Percentiles rank a stretch among this genome's conserved stretches.
Conservation (phyloP, 1,139 yeast genomes). For the Pichia sp. region DNA sequence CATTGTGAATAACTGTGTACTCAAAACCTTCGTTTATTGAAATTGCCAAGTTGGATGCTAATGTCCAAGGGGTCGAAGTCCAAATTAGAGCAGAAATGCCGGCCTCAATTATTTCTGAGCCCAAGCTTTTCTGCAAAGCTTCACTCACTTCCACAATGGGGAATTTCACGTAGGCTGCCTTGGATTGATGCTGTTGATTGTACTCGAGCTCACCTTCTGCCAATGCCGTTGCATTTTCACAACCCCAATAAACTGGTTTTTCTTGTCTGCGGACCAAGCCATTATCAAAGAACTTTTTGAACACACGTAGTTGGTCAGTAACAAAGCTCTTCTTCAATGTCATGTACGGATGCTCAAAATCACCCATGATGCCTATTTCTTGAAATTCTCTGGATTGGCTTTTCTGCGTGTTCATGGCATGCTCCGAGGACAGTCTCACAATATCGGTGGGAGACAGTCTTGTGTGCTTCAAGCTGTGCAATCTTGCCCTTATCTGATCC, state of each 20-base stretch:
- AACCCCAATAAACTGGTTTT: constrained; percentile 97
- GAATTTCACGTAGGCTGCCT: constrained; percentile 68
- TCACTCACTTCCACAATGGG: constrained; percentile 35
- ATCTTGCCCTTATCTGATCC: constrained; percentile 12
- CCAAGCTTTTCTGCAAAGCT: constrained; percentile 4
- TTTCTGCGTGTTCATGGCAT: constrained; percentile 63
- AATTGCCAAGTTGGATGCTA: constrained; percentile 82
- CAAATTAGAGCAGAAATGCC: constrained; percentile 52
- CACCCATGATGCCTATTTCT: constrained; percentile 75
- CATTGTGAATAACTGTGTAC: constrained; percentile 50
- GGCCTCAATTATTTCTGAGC: background rate
- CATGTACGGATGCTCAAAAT: constrained; percentile 66
- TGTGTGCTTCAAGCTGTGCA: constrained; percentile 19
- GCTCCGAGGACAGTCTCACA: constrained; percentile 58
- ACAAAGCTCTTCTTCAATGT: constrained; percentile 75
- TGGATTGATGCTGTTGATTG: constrained; percentile 64
- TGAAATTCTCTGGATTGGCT: constrained; percentile 62
- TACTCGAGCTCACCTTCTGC: constrained; percentile 97
- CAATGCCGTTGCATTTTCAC: constrained; percentile 87
- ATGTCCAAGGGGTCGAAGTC: constrained; percentile 99
- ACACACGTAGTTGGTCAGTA: constrained; percentile 65
- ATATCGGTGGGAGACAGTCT: constrained; percentile 47
- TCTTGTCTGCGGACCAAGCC: constrained; percentile 76
- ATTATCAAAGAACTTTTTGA: constrained; percentile 58
- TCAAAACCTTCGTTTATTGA: constrained; percentile 57